Evolutionary conservation across 202 grass and related monocot species (phyloP).

Genomic region (Zizania palustris): DNA sequence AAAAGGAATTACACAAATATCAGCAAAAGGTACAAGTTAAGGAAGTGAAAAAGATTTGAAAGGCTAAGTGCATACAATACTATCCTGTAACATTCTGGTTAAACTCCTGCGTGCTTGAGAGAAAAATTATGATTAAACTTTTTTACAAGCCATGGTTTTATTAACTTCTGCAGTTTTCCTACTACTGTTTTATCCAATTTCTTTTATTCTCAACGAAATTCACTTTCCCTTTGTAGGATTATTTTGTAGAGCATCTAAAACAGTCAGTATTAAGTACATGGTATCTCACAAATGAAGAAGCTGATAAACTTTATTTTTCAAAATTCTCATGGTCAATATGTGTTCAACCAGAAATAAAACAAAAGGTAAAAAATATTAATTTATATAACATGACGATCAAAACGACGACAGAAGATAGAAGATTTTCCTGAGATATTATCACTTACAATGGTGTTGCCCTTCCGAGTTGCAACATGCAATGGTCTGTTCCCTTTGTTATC

Average conservation of each 20-base stretch:
- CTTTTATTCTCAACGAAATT: too few relatives aligned
- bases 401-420: conserved; percentile 4
- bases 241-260: too few relatives aligned
- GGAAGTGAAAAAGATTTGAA: neutral
- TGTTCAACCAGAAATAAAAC: conserved; percentile 14
- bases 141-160: neutral
- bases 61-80: neutral
- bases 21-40: conserved; percentile 9
- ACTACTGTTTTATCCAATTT: neutral
- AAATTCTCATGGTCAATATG: conserved; percentile 4
- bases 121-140: neutral
- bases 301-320: neutral
- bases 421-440: conserved; percentile 20
- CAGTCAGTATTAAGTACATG: too few relatives aligned
- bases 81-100: neutral
- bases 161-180: neutral
- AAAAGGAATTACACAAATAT: conserved; percentile 36
- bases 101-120: too few relatives aligned
- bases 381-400: neutral
- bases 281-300: neutral
- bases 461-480: conserved; percentile 91
- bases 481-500: conserved; percentile 89
- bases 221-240: too few relatives aligned
- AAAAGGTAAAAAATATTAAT: conserved; percentile 3
- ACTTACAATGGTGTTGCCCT: conserved; percentile 80